Percentiles rank a stretch among this genome's conserved stretches.
phyloP scores from a whole-genome alignment of 2,329 filamentous ascomycete genomes.

The Aspergillus fructus region DNA sequence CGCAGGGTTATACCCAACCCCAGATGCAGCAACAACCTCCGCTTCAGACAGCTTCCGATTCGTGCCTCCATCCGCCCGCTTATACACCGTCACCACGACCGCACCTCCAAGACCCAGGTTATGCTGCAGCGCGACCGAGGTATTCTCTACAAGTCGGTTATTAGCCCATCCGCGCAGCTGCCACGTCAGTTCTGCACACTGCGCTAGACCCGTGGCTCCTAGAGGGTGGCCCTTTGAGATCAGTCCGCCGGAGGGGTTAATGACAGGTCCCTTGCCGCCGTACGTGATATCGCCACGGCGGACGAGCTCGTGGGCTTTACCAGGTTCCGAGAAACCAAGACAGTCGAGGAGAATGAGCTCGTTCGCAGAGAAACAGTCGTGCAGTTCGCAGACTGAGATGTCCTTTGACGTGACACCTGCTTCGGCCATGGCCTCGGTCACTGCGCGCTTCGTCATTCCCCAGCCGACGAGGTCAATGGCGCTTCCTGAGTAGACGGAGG shows the following conservation, averaged over 20 bases:
- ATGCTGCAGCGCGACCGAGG: conserved; percentile 78
- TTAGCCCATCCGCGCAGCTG: conserved; percentile 95
- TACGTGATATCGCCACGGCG: conserved; percentile 87
- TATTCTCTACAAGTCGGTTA: conserved; percentile 71
- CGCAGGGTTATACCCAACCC: conserved; percentile 87
- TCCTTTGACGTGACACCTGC: conserved; percentile 64
- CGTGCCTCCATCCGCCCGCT: conserved; percentile 71
- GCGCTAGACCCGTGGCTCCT: conserved; percentile 86
- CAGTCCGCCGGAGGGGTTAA: conserved; percentile 91
- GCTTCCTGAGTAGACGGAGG: conserved; percentile 73
- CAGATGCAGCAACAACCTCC: conserved; percentile 65
- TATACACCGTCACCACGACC: conserved; percentile 86
- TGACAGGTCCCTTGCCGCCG: conserved; percentile 68
- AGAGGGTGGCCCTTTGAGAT: conserved; percentile 97
- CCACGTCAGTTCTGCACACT: conserved; percentile 94
- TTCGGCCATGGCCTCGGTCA: conserved; percentile 65
- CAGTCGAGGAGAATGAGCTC: conserved; percentile 90
- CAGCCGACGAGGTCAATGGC: conserved; percentile 88
- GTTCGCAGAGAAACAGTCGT: conserved; percentile 98
- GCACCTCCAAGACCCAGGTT: conserved; percentile 91
- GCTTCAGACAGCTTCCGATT: conserved; percentile 59
- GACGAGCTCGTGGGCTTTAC: conserved; percentile 93
- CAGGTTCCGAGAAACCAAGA: conserved; percentile 72
- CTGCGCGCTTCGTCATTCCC: conserved; percentile 77
- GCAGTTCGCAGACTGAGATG: conserved; percentile 82